Conservation (phyloP, 768 basidiomycete genomes). For the Trametes gibbosa region DNA sequence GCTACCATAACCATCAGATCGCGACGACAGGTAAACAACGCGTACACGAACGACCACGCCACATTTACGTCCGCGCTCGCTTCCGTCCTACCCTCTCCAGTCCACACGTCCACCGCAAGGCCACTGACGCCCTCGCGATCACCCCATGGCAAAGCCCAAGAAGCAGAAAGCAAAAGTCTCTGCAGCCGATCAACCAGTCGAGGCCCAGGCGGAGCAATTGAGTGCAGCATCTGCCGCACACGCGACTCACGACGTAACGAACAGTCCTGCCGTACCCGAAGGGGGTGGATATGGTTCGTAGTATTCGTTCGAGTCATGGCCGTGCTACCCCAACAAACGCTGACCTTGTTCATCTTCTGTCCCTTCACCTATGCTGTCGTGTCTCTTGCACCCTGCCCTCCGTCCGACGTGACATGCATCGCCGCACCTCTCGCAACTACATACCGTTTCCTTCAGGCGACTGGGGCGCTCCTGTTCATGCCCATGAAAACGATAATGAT, state of each 20-base stretch:
- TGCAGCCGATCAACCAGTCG: slow-evolving; percentile 7
- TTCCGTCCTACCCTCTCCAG: neutral
- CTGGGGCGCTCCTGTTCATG: neutral
- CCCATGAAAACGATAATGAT: neutral
- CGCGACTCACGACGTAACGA: slow-evolving; percentile 8
- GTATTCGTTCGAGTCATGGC: neutral
- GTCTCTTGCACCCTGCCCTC: neutral
- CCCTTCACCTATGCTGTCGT: neutral
- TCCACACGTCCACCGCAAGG: slow-evolving; percentile 9
- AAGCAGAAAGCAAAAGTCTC: slow-evolving; percentile 11
- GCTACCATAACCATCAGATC: neutral
- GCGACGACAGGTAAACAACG: neutral
- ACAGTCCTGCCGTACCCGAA: slow-evolving; percentile 4
- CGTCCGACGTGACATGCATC: slow-evolving; percentile 2
- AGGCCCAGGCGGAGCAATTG: neutral
- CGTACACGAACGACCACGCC: neutral
- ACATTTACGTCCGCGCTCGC: neutral
- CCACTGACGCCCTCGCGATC: neutral
- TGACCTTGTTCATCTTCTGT: neutral
- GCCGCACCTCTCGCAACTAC: slow-evolving; percentile 5
- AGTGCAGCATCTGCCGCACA: neutral
- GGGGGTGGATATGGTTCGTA: slow-evolving; percentile 11
- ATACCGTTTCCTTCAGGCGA: slow-evolving; percentile 14
- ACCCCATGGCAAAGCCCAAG: slow-evolving; percentile 17
- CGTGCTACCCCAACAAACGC: neutral